phyloP scores from a whole-genome alignment of 75 land plant species.

The Sequoiadendron giganteum region DNA sequence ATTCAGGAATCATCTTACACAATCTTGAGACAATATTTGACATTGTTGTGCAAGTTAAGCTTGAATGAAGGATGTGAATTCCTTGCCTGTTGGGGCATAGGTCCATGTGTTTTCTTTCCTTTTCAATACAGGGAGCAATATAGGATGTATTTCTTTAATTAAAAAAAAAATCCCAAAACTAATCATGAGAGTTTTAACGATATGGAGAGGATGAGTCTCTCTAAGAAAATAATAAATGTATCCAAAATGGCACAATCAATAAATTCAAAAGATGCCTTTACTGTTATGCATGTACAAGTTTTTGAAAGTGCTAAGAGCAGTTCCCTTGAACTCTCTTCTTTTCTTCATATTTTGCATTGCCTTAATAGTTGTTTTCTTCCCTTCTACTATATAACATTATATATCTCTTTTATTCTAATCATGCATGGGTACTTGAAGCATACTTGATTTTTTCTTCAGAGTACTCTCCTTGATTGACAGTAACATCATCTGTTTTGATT shows the following conservation, averaged over 20 bases:
- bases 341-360: neutral
- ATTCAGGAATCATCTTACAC: no score
- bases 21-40: no score
- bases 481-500: slow-evolving; percentile 40
- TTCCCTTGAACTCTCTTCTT: neutral
- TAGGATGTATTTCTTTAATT: no score
- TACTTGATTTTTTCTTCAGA: slow-evolving; percentile 31
- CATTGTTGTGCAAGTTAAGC: no score
- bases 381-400: neutral
- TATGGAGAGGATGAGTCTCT: neutral
- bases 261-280: neutral
- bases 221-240: neutral
- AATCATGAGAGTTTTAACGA: neutral
- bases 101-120: no score
- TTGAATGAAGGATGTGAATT: no score
- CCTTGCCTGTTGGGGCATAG: no score
- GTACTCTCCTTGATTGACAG: slow-evolving; percentile 25
- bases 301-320: neutral
- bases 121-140: no score
- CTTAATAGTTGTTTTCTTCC: neutral
- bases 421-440: slow-evolving; percentile 3
- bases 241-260: neutral
- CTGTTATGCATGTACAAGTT: neutral
- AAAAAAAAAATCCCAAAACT: neutral
- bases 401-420: neutral